Base-by-base conservation (phyloP, 192 early-diverging fungal species). In the Phycomyces nitens region DNA sequence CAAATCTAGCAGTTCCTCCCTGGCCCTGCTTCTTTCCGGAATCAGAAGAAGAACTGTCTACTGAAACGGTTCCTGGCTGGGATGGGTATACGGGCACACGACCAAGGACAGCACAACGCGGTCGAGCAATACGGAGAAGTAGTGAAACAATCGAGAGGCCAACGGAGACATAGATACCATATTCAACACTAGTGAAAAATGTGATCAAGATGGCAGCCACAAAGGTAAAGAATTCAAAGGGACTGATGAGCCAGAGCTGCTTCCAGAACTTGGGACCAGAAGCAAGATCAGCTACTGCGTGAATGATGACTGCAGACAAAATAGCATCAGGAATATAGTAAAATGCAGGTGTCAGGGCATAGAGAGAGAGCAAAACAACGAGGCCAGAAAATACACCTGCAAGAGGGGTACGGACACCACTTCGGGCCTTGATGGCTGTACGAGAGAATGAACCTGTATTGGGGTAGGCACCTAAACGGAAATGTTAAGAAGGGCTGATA, bases 371-470 rank as follows among this genome's bases (percentile, higher is more conserved):
- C 1, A 98, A 74, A 10, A 98, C 93, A 14, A 94, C 81, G 12
- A 77, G 60, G 42, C 81, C 91, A 21, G 94, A 93, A 71, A 94
- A 82, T 42, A 93, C 75, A 50, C 88, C 88, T 26, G 91, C 92
- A 53, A 92, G 72, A 11, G 94, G 94, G 3, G 92, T 88, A 49
- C 85, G 78, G 26, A 94, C 92, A 44, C 96, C 96, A 16, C 92
- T 91, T 64, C 86, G 81, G 62, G 91, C 82, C 74, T 96, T 96
- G 72, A 98, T 88, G 49, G 94, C 94, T 1, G 92, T 93, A 64
- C 96, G 90, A 12, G 93, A 96, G 82, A 98, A 96, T 2, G 93
- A 95, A 34, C 94, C 96, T 15, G 96, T 96, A 2, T 91, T 86
- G 10, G 94, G 89, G 76, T 89, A 95, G 9, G 84, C 91, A 34